Conservation (phyloP, 768 basidiomycete genomes). For the Tylopilus plumbeoviolaceoides region DNA sequence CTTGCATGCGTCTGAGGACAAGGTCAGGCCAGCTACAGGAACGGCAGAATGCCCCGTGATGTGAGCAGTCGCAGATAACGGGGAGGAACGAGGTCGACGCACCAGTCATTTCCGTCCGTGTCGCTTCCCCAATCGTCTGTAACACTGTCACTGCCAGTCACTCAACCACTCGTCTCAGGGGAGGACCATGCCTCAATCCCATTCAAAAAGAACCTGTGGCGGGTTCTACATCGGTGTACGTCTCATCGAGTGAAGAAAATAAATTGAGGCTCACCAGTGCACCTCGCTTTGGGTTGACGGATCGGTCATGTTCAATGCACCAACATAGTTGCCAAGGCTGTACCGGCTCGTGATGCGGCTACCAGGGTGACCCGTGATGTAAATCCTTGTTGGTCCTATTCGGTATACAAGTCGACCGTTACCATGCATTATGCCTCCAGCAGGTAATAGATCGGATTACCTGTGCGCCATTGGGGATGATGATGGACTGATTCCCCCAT, state of each 20-base stretch:
- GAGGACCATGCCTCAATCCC: conserved; percentile 5
- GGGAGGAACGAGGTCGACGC: background rate
- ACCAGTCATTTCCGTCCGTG: conserved; percentile 1
- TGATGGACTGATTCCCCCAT: conserved; percentile 2
- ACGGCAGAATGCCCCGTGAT: background rate
- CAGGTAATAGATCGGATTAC: background rate
- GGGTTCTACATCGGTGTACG: conserved; percentile 7
- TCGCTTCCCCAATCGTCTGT: conserved; percentile 4
- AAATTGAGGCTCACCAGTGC: no score
- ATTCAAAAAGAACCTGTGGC: conserved; percentile 1
- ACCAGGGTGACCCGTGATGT: conserved; percentile 1
- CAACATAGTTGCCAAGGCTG: conserved; percentile 3
- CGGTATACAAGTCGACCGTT: conserved; percentile 2
- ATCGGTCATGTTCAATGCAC: conserved; percentile 13
- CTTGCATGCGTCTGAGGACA: no score
- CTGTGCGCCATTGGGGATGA: background rate
- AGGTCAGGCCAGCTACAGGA: no score
- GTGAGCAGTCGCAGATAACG: background rate
- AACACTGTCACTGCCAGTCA: conserved; percentile 3
- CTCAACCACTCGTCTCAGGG: background rate
- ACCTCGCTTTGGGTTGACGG: no score
- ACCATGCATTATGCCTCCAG: background rate
- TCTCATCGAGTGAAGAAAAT: background rate
- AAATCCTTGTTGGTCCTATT: background rate
- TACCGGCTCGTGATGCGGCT: conserved; percentile 1